Conservation (phyloP, 805 yeast genomes). For the Yamadazyma paraphyllophila region DNA sequence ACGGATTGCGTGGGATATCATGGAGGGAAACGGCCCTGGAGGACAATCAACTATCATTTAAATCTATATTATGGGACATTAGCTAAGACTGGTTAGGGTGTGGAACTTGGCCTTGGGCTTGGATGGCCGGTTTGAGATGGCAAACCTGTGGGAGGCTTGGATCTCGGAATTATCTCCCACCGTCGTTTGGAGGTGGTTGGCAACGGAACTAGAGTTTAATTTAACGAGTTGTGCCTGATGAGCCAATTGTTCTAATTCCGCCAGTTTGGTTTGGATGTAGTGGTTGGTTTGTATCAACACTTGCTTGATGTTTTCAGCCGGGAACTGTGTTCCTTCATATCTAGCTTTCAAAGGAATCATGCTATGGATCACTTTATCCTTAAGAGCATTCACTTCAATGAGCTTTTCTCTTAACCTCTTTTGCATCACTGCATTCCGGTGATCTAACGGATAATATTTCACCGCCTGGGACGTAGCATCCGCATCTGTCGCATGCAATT, state of each 20-base stretch:
- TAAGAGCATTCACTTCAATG: conserved; percentile 19
- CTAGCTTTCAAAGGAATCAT: conserved; percentile 36
- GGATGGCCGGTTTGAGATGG: background rate
- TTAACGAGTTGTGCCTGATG: background rate
- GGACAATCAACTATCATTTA: background rate
- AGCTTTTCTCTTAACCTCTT: conserved; percentile 26
- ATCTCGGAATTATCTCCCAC: too few relatives aligned
- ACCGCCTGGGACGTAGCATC: background rate
- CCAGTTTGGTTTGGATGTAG: conserved; percentile 13
- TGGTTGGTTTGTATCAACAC: conserved; percentile 28
- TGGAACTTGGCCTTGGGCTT: conserved; percentile 1
- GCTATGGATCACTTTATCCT: conserved; percentile 21
- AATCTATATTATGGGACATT: background rate
- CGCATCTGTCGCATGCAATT: conserved; percentile 10
- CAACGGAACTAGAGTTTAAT: background rate
- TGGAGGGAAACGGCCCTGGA: too few relatives aligned
- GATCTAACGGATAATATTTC: conserved; percentile 29
- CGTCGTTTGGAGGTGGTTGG: background rate
- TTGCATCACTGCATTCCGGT: conserved; percentile 25
- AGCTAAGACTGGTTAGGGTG: background rate
- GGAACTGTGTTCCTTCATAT: conserved; percentile 12
- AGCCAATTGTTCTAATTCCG: conserved; percentile 1
- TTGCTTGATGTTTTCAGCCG: conserved; percentile 25
- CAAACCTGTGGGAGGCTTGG: background rate
- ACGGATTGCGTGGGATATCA: too few relatives aligned